Evolutionary conservation across 805 yeast genomes (phyloP).

Genomic region (Wickerhamomyces queroliae): DNA sequence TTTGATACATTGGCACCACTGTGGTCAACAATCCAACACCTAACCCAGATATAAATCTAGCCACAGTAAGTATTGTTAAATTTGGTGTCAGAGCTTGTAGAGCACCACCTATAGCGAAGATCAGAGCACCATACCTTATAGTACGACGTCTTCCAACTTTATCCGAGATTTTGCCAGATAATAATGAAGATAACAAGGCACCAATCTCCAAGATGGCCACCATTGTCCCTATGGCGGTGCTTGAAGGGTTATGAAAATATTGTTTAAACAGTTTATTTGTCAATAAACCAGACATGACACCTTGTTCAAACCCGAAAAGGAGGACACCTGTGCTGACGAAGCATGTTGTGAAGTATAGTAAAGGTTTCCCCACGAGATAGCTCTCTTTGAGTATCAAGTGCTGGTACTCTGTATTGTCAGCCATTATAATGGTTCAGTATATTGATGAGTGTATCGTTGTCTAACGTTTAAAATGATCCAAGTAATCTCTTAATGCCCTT

Average conservation of each 20-base stretch:
- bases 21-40: slow-evolving; percentile 84
- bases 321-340: slow-evolving; percentile 32
- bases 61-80: slow-evolving; percentile 56
- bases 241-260: slow-evolving; percentile 68
- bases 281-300: slow-evolving; percentile 84
- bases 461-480: no score
- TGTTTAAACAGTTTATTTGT: slow-evolving; percentile 65
- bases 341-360: slow-evolving; percentile 22
- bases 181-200: slow-evolving; percentile 73
- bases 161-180: slow-evolving; percentile 76
- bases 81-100: slow-evolving; percentile 59
- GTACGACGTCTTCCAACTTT: slow-evolving; percentile 73
- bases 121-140: slow-evolving; percentile 70
- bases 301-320: slow-evolving; percentile 79
- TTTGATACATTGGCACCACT: slow-evolving; percentile 82
- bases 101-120: slow-evolving; percentile 75
- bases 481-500: no score
- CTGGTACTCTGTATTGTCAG: slow-evolving; percentile 12
- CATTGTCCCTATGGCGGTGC: slow-evolving; percentile 76
- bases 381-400: slow-evolving; percentile 19
- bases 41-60: slow-evolving; percentile 75
- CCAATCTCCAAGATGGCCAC: slow-evolving; percentile 88
- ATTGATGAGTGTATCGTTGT: no score
- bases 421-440: background rate
- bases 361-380: slow-evolving; percentile 21